Base-by-base conservation (phyloP, 2,329 filamentous ascomycete species). In the Ophiostoma tasmaniense region DNA sequence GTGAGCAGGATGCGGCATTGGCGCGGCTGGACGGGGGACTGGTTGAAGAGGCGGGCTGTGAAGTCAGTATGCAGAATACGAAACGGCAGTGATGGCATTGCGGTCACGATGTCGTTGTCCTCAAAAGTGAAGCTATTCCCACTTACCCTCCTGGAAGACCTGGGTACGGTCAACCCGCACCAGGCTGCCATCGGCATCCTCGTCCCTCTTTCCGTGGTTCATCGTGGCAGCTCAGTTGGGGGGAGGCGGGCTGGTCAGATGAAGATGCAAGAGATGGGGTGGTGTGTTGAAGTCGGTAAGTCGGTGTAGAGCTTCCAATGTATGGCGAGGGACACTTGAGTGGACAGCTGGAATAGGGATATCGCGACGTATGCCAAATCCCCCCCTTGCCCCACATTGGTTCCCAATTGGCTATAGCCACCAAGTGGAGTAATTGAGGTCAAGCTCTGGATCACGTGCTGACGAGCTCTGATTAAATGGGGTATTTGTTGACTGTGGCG, bases 171-270 rank as follows among this genome's bases (percentile, higher is more conserved):
- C 95, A 76, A 98, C 92, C 86, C 94, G 96, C 85, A 98, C 90
- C 83, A 98, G 87, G 78, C 91, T 90, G 79, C 90, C 87, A 79
- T 97, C 94, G 78, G 90, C 92, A 84, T 99, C 95, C 86, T 98
- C 95, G 81, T 99, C 94, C 85, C 97, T 98, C 84, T 99, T 99
- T 84, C 94, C 90, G 87, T 95, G 96, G 82, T 90, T 95, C 93
- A 97, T 97, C 77, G 75, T 88, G 82, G 81, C 64, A 65, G 64
- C 64, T 65, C 64, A 65, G 64, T 39, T 64, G 30, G 35, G 11
- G n/a, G 62, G 42, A 42, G 10, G 13, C 62, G 67, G 64, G 59
- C 65, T 42, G 64, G 55, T 37, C 37, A 61, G 62, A 67, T 50
- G 65, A 65, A 20, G n/a, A 65, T 39, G 37, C n/a, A 28, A 45